A percentile compares a stretch with the other conserved stretches of the same genome.
Evolutionary conservation across 1,139 yeast genomes (phyloP).

Genomic region (Debaryomyces fabryi): DNA sequence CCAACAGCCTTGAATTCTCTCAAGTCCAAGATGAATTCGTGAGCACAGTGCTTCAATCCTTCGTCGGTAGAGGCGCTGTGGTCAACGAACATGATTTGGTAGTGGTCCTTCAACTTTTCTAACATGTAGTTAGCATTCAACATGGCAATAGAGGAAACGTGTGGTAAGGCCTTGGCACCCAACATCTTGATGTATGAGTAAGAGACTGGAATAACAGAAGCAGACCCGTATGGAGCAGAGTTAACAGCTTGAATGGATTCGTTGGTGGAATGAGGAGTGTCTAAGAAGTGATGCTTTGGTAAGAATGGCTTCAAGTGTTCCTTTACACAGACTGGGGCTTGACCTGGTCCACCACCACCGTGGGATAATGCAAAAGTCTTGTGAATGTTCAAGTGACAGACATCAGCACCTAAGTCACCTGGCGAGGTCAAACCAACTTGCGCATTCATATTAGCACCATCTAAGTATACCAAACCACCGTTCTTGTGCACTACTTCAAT

Average conservation of each 20-base stretch:
- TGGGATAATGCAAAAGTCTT: slow-evolving; percentile 98
- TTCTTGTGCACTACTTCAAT: slow-evolving; percentile 77
- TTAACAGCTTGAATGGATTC: slow-evolving; percentile 76
- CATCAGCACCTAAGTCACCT: slow-evolving; percentile 98
- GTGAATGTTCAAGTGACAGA: slow-evolving; percentile 93
- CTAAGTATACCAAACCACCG: slow-evolving; percentile 97
- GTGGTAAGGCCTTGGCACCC: slow-evolving; percentile 84
- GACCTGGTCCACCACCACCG: slow-evolving; percentile 99
- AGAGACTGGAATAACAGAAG: slow-evolving; percentile 88
- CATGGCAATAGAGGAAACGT: slow-evolving; percentile 85
- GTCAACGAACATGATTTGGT: slow-evolving; percentile 75
- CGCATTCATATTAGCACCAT: slow-evolving; percentile 99
- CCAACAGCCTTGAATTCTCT: slow-evolving; percentile 83
- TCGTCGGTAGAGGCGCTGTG: slow-evolving; percentile 44
- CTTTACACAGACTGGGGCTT: slow-evolving; percentile 96
- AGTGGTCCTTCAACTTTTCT: slow-evolving; percentile 68
- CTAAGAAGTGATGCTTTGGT: slow-evolving; percentile 72
- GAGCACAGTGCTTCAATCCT: slow-evolving; percentile 83
- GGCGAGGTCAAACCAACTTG: slow-evolving; percentile 98
- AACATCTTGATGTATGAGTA: slow-evolving; percentile 93
- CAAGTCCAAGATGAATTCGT: slow-evolving; percentile 90
- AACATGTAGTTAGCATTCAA: slow-evolving; percentile 96
- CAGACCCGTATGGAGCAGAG: slow-evolving; percentile 96
- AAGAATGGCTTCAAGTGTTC: slow-evolving; percentile 78
- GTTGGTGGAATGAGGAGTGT: slow-evolving; percentile 56